Conservation (phyloP, 2,329 filamentous ascomycete genomes). For the Aspergillus intermedius region DNA sequence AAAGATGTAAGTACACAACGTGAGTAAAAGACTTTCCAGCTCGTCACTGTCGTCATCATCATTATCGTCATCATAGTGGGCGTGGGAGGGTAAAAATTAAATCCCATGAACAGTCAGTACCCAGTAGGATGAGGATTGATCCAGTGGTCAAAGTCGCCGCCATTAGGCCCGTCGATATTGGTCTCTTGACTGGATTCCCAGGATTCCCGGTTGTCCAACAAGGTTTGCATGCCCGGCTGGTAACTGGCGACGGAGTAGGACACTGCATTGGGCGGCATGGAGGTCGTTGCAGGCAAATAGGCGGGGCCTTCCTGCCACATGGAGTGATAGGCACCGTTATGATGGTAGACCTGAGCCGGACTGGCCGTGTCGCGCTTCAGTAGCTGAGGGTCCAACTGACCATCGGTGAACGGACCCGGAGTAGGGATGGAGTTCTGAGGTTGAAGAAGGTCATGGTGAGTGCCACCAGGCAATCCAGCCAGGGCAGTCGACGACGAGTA, state of each 20-base stretch:
- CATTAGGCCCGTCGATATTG: slow-evolving; percentile 28
- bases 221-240: slow-evolving; percentile 24
- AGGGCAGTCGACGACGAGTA: slow-evolving; percentile 30
- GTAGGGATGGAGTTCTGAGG: slow-evolving; percentile 22
- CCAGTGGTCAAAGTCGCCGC: slow-evolving; percentile 44
- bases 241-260: slow-evolving; percentile 9
- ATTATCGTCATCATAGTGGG: slow-evolving; percentile 1
- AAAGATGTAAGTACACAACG: no score
- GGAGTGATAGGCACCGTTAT: slow-evolving; percentile 10
- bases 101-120: slow-evolving; percentile 7
- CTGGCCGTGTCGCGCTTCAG: slow-evolving; percentile 20
- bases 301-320: slow-evolving; percentile 19
- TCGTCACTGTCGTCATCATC: slow-evolving; percentile 8
- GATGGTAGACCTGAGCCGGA: slow-evolving; percentile 11
- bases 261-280: slow-evolving; percentile 11
- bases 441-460: slow-evolving; percentile 39
- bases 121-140: slow-evolving; percentile 23
- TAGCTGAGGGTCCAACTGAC: slow-evolving; percentile 39
- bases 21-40: not conserved
- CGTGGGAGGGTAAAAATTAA: not conserved
- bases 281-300: slow-evolving; percentile 13
- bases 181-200: slow-evolving; percentile 35
- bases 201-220: slow-evolving; percentile 27
- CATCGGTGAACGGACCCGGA: slow-evolving; percentile 18
- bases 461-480: slow-evolving; percentile 37